Evolutionary conservation across 805 yeast genomes (phyloP), one percentile per base, ranked within the genome.

Genomic region (Grigorovia jiainica): DNA sequence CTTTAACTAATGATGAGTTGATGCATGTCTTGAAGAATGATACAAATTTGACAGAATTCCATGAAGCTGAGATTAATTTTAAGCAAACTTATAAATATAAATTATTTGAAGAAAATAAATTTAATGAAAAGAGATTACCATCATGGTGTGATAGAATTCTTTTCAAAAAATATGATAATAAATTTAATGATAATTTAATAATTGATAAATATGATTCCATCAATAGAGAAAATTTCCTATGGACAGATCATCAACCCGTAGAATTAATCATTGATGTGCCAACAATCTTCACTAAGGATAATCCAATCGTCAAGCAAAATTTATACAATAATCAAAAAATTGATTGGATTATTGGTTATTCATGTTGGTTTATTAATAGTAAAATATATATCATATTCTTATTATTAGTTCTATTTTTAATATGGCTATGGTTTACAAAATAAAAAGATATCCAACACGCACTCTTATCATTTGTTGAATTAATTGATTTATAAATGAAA

Each of bases 101-200:
- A 39, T 44, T 70, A 1, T 72, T 75, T 25, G 67, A 78, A 0
- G 40, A 48, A 3, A 38, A 42, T 3, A 68, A 71, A n/a, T 83
- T 75, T 57, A 73, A 75, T 45, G 34, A 57, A 2, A 79, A 77
- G 49, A 67, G 96, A 42, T 64, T 66, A 1, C 94, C 96, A 0
- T 80, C 95, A 6, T 89, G 95, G 95, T 87, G 96, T 61, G 97
- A 89, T 57, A 64, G 97, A 41, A 74, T 89, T 5, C 57, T 89
- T 36, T 85, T 66, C 52, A 72, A 73, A 42, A 55, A 67, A 17
- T 17, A 25, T 17, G 17, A 27, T 18, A 11, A 36, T 4, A 25
- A 25, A 4, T 15, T 21, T 34, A 18, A n/a, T 13, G n/a, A 21
- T n/a, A 29, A 44, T 4, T 44, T 76, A 1, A 48, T 60, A 11